Percentiles rank a stretch among this genome's conserved stretches.
Evolutionary conservation across 2,329 filamentous ascomycete species (phyloP).

Genomic region (Drechslerella coelobrocha): DNA sequence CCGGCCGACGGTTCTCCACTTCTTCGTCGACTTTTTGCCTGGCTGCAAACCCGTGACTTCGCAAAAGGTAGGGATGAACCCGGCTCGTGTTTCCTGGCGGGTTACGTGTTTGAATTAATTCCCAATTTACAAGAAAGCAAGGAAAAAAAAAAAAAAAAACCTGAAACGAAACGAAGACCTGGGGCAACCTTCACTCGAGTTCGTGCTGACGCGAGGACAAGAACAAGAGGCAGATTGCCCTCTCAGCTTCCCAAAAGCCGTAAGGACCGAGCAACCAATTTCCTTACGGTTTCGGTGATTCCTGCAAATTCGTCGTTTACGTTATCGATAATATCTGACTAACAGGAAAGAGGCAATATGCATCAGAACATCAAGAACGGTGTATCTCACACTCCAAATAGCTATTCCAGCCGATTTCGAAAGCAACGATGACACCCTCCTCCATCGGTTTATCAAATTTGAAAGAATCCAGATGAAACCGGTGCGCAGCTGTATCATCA

Average conservation of each 20-base stretch:
- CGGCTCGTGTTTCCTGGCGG: slow-evolving; percentile 12
- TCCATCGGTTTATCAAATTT: not conserved
- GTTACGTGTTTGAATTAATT: slow-evolving; percentile 18
- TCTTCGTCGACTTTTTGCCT: not conserved
- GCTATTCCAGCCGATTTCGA: slow-evolving; percentile 1
- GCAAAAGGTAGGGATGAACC: slow-evolving; percentile 12
- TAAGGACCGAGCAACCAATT: slow-evolving; percentile 22
- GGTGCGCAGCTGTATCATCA: not conserved
- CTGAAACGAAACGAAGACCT: slow-evolving; percentile 19
- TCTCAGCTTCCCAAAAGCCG: slow-evolving; percentile 11
- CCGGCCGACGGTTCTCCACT: not conserved
- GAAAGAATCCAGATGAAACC: not conserved
- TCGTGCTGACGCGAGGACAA: too few species aligned
- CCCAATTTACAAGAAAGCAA: not conserved
- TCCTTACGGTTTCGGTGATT: slow-evolving; percentile 18
- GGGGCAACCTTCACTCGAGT: slow-evolving; percentile 18
- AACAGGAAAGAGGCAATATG: not conserved
- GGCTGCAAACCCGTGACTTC: slow-evolving; percentile 37
- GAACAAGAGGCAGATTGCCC: slow-evolving; percentile 21
- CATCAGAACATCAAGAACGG: not conserved
- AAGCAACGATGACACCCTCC: slow-evolving; percentile 2
- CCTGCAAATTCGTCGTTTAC: not conserved
- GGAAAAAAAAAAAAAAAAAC: not conserved
- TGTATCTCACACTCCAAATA: not conserved
- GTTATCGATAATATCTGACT: slow-evolving; percentile 1